phyloP scores from a whole-genome alignment of 1,139 yeast genomes.

The Diutina scorzettiae region DNA sequence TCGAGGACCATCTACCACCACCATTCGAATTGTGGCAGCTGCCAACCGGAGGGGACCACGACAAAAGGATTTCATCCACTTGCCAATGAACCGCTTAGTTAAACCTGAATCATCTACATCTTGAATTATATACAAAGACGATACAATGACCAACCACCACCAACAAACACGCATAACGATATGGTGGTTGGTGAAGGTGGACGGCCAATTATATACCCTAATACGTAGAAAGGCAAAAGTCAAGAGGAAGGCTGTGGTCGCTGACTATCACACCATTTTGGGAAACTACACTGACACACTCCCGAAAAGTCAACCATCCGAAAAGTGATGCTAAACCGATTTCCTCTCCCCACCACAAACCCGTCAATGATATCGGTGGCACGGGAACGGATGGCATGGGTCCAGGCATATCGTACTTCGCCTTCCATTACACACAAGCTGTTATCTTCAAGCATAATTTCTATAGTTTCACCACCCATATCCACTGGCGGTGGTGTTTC shows the following conservation, averaged over 20 bases:
- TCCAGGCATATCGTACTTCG: slow-evolving; percentile 4
- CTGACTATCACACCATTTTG: slow-evolving; percentile 2
- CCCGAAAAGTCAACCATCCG: not conserved
- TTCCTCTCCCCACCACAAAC: not conserved
- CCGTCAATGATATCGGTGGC: not conserved
- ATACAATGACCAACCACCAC: not conserved
- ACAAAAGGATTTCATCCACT: not conserved
- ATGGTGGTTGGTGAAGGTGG: too few species aligned
- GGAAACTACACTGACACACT: not conserved
- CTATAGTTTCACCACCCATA: not conserved
- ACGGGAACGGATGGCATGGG: slow-evolving; percentile 2
- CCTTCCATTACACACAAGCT: not conserved
- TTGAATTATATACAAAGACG: not conserved
- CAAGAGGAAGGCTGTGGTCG: too few species aligned
- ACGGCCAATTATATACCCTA: too few species aligned
- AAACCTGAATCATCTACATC: not conserved
- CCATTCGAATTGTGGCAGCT: not conserved
- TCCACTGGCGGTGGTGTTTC: not conserved
- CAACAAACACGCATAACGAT: not conserved
- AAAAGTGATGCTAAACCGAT: slow-evolving; percentile 3
- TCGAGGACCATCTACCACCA: not conserved
- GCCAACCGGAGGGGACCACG: not conserved
- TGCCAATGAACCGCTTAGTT: not conserved
- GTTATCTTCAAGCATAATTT: not conserved
- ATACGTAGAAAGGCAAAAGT: too few species aligned